These are phyloP conservation scores for Shiraia bambusicola DNA, from an alignment of 2,329 filamentous ascomycete species.

Conservation along the genomic window DNA sequence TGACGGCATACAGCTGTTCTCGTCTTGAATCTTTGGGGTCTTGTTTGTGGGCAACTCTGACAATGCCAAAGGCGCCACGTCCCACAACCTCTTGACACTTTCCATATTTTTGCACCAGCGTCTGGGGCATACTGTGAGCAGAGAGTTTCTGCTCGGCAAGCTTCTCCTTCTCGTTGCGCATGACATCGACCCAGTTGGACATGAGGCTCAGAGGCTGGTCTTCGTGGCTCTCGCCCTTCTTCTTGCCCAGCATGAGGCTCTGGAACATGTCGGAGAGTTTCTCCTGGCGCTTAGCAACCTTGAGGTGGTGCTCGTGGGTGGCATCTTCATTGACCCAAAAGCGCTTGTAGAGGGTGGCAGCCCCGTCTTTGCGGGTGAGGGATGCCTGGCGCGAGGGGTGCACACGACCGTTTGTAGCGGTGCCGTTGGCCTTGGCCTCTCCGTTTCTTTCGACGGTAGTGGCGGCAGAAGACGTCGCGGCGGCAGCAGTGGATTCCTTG, in stretches of 20 bases:
- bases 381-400: slow-evolving; percentile 36
- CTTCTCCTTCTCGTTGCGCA: slow-evolving; percentile 82
- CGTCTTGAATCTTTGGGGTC: slow-evolving; percentile 72
- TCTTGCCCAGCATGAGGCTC: slow-evolving; percentile 76
- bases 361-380: slow-evolving; percentile 31
- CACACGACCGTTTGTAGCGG: slow-evolving; percentile 27
- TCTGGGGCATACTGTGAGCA: slow-evolving; percentile 72
- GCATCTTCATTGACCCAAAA: slow-evolving; percentile 65
- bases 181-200: slow-evolving; percentile 92
- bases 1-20: slow-evolving; percentile 94
- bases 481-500: slow-evolving; percentile 31
- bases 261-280: slow-evolving; percentile 92
- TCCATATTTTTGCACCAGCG: slow-evolving; percentile 93
- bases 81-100: slow-evolving; percentile 98
- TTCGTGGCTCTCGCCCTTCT: slow-evolving; percentile 67
- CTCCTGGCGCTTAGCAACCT: slow-evolving; percentile 87
- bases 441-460: slow-evolving; percentile 29
- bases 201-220: slow-evolving; percentile 89
- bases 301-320: slow-evolving; percentile 83
- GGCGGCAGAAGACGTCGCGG: slow-evolving; percentile 19
- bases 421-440: slow-evolving; percentile 34
- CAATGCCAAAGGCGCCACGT: slow-evolving; percentile 93
- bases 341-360: slow-evolving; percentile 41
- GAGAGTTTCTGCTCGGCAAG: slow-evolving; percentile 73
- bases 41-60: slow-evolving; percentile 95